Base-by-base conservation (phyloP, 1,139 yeast species). In the Saccharomyces hybrid region DNA sequence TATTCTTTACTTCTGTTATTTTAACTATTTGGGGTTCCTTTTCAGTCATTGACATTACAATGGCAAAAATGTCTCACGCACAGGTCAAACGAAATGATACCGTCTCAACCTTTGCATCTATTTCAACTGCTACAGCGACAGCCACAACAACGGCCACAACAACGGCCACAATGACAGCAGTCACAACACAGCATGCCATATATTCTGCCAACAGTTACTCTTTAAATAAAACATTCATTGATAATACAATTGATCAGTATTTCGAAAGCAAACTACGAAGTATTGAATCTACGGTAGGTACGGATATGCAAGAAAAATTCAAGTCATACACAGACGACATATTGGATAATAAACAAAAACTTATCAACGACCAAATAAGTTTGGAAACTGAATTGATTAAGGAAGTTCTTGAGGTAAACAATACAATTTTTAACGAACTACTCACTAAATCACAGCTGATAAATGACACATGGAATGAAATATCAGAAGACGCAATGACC, bases 11-110 rank as follows among this genome's bases (percentile, higher is more conserved):
- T 9, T 49, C 50, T 9, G 41, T 54, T n/a, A 27, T 60, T 23
- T 32, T 60, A 34, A 41, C 60, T 3, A 47, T 57, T 26, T 60
- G 61, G 59, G 48, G 54, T 5, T 27, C 52, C 16, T 52, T 51
- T 49, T 32, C 46, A 31, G 42, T 51, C 9, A 47, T 57, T 11
- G 51, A 54, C n/a, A n/a, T 8, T 11, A 38, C 44, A 34, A 46
- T 23, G 27, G 13, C 19, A 25, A 26, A 26, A n/a, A 46, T 14
- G 2, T 46, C 5, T 23, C 13, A 46, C 23, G 48, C 16, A 5
- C 13, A 31, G 9, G 7, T 46, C 14, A 14, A 53, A 4, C 5
- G 28, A 25, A 42, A 25, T 31, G 7, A 38, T 19, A 19, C 41
- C 14, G 14, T 53, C 47, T 54, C 44, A 7, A 7, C 29, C 26